Evolutionary conservation across 73 alveolate genomes (phyloP).

Genomic region (Paraurostyla sp.): DNA sequence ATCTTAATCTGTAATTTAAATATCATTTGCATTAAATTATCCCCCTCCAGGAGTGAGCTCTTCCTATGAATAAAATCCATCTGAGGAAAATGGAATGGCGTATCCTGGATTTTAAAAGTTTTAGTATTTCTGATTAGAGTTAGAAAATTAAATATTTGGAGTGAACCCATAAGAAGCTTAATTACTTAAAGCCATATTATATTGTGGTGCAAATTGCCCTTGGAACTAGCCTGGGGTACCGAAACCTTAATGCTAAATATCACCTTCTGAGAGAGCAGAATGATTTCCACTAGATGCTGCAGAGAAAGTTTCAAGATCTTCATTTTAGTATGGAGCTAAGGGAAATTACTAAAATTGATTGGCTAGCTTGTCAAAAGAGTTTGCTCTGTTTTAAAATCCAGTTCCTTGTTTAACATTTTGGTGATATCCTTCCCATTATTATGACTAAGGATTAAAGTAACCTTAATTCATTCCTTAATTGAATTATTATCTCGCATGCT

Average conservation of each 20-base stretch:
- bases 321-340: background rate
- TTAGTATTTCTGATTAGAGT: constrained; percentile 2
- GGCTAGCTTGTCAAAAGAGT: constrained; percentile 18
- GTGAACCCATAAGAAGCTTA: constrained; percentile 37
- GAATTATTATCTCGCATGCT: background rate
- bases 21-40: background rate
- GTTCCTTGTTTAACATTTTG: background rate
- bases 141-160: constrained; percentile 13
- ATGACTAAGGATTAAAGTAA: background rate
- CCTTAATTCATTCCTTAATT: background rate
- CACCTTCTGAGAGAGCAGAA: constrained; percentile 43
- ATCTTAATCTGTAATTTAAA: constrained; percentile 41
- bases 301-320: constrained; percentile 32
- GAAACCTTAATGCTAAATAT: background rate
- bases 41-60: constrained; percentile 8
- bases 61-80: background rate
- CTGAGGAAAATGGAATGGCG: background rate
- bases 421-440: constrained; percentile 28
- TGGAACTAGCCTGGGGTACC: background rate
- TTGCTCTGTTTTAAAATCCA: constrained; percentile 20
- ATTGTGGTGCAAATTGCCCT: no score
- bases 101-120: background rate
- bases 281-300: constrained; percentile 46
- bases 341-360: background rate
- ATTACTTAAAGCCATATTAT: background rate